Conservation (phyloP, 176 grass and related monocot species). For the Paspalum vaginatum region DNA sequence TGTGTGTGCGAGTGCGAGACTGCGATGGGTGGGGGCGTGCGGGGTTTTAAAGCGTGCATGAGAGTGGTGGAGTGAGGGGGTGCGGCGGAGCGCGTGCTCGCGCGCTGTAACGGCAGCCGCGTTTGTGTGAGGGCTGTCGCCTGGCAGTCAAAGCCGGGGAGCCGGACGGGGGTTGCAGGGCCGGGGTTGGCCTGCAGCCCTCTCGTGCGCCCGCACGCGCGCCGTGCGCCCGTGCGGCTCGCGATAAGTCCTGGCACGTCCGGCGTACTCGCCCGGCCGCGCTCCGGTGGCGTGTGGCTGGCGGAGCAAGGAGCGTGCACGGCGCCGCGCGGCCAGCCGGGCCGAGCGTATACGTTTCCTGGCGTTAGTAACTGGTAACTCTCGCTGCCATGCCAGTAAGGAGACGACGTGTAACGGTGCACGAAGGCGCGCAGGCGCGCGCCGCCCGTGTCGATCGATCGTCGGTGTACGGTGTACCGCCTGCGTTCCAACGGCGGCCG, state of each 20-base stretch:
- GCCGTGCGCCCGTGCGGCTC: not conserved
- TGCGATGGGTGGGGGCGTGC: not conserved
- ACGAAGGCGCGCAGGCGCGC: not conserved
- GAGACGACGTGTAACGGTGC: not conserved
- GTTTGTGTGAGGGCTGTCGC: slow-evolving; percentile 24
- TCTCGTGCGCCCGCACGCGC: slow-evolving; percentile 14
- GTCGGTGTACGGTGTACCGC: not conserved
- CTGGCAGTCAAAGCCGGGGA: slow-evolving; percentile 20
- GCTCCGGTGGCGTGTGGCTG: not conserved
- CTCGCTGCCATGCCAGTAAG: not conserved
- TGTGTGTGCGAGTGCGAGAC: slow-evolving; percentile 20
- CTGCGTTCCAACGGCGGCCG: too few relatives aligned
- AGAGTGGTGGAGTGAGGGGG: not conserved
- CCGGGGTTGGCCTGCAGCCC: too few relatives aligned
- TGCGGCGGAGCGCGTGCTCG: slow-evolving; percentile 21
- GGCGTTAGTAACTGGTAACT: not conserved
- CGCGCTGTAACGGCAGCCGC: slow-evolving; percentile 4
- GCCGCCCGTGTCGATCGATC: not conserved
- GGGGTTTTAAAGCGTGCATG: slow-evolving; percentile 55
- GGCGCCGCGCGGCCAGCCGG: not conserved
- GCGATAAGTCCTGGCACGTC: not conserved
- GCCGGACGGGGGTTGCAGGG: not conserved
- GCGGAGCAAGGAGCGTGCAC: not conserved
- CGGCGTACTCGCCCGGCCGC: not conserved
- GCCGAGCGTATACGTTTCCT: not conserved